Evolutionary conservation across 345 rosid genomes (phyloP), one percentile per base, ranked within the genome.

Genomic region (Salix caprea): DNA sequence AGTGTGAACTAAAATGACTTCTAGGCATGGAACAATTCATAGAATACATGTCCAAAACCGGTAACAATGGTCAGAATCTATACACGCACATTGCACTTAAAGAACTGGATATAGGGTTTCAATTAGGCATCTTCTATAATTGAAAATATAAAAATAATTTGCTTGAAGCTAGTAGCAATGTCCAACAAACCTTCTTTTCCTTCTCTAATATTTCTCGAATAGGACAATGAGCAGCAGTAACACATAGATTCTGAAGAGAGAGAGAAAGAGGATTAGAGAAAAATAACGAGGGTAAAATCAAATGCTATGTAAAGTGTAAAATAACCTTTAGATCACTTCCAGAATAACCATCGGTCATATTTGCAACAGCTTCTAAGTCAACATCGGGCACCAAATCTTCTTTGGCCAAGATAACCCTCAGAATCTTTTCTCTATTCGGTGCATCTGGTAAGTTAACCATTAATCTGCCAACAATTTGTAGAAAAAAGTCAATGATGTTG

Each of bases 371-470:
- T 86, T 87, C 98, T 71, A 93, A 80, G 76, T 92, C 91, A 32
- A 93, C 87, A 80, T 87, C 91, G 19, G 92, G 72, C 42, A 89
- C 83, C 78, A 96, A 82, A 74, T 96, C 99, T 81, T 93, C 99
- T 83, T 92, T 96, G 74, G 97, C 89, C 70, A 96, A 77, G 72
- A 96, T 91, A 32, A 96, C 97, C 70, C 85, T 81, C n/a, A 96
- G 70, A 78, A 96, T 96, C 79, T 90, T 96, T 40, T 88, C 88
- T 85, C 98, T 85, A 77, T 93, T 93, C 1, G 87, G 77, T 3
- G 95, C 88, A 82, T 93, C 98, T 58, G 99, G 98, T 88, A 94
- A 85, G 87, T 90, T 89, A 52, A 94, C 97, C 99, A 96, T 96
- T 86, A 96, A 89, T 82, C 98, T 96, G 85, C 86, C 85, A 14